Evolutionary conservation across 768 basidiomycete genomes (phyloP).

Genomic region (Pleurotus pulmonarius): DNA sequence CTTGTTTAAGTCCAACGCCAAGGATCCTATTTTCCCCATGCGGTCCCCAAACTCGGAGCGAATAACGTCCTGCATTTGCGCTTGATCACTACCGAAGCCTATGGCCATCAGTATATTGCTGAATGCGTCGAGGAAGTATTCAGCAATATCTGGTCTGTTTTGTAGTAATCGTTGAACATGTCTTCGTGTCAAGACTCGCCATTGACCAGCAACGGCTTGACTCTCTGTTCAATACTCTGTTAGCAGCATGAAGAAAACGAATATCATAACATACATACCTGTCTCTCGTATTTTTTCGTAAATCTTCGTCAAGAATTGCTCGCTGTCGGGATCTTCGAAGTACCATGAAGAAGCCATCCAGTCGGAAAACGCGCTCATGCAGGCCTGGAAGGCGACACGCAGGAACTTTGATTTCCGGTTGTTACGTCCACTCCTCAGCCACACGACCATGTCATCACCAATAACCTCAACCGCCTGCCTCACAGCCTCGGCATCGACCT

Average conservation of each 20-base stretch:
- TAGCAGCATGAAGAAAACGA: not conserved
- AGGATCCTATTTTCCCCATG: slow-evolving; percentile 36
- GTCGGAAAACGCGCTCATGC: slow-evolving; percentile 41
- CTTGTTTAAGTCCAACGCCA: slow-evolving; percentile 49
- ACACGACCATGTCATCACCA: slow-evolving; percentile 31
- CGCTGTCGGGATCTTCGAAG: slow-evolving; percentile 44
- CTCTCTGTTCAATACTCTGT: slow-evolving; percentile 29
- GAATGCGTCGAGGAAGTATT: slow-evolving; percentile 35
- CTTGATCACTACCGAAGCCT: slow-evolving; percentile 26
- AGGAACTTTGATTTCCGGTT: slow-evolving; percentile 36
- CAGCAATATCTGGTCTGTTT: slow-evolving; percentile 24
- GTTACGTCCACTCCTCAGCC: slow-evolving; percentile 34
- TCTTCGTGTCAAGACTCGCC: slow-evolving; percentile 51
- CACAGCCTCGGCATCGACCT: slow-evolving; percentile 21
- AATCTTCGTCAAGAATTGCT: slow-evolving; percentile 39
- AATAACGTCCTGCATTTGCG: slow-evolving; percentile 34
- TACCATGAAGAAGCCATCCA: slow-evolving; percentile 52
- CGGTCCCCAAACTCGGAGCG: slow-evolving; percentile 38
- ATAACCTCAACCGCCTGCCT: slow-evolving; percentile 24
- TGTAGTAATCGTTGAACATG: slow-evolving; percentile 38
- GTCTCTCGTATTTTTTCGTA: slow-evolving; percentile 37
- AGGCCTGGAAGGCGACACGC: slow-evolving; percentile 42
- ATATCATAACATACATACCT: slow-evolving; percentile 25
- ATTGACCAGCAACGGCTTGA: slow-evolving; percentile 50
- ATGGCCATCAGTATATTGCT: slow-evolving; percentile 38